Conservation (phyloP, 139 green algal genomes). For the Chlamydomonas incerta region DNA sequence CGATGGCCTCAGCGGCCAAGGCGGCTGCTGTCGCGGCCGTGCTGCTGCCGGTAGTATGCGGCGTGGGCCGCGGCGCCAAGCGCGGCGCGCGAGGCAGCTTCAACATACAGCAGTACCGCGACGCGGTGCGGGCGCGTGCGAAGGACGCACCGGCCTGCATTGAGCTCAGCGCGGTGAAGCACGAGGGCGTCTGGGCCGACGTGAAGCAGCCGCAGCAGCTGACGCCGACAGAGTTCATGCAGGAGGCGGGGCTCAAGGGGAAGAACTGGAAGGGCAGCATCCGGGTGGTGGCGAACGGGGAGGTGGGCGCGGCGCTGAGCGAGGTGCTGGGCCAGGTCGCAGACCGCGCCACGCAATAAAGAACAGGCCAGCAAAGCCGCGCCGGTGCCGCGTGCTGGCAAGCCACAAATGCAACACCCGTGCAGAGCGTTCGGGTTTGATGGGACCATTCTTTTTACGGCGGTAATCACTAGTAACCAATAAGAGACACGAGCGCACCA, state of each 20-base stretch:
- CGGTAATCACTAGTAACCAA: no score
- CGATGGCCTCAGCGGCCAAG: not conserved
- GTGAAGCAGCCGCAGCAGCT: not conserved
- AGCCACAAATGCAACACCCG: no score
- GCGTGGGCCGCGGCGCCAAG: not conserved
- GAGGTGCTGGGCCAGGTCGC: not conserved
- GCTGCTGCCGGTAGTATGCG: not conserved
- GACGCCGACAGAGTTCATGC: slow-evolving; percentile 1
- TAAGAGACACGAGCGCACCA: no score
- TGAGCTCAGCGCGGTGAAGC: slow-evolving; percentile 2
- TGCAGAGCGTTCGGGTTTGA: no score
- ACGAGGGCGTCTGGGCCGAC: not conserved
- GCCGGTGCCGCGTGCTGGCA: no score
- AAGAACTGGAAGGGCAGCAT: slow-evolving; percentile 14
- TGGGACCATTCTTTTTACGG: no score
- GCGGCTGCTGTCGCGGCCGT: not conserved
- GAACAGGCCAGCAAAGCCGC: not conserved
- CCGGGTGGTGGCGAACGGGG: not conserved
- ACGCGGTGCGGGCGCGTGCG: not conserved
- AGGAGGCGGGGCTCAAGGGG: not conserved
- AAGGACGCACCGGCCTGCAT: not conserved
- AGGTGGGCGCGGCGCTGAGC: not conserved
- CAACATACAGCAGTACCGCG: not conserved
- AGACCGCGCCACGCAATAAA: not conserved
- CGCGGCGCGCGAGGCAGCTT: not conserved